phyloP scores from a whole-genome alignment of 768 basidiomycete species.

The Xerocomus potaroensis region DNA sequence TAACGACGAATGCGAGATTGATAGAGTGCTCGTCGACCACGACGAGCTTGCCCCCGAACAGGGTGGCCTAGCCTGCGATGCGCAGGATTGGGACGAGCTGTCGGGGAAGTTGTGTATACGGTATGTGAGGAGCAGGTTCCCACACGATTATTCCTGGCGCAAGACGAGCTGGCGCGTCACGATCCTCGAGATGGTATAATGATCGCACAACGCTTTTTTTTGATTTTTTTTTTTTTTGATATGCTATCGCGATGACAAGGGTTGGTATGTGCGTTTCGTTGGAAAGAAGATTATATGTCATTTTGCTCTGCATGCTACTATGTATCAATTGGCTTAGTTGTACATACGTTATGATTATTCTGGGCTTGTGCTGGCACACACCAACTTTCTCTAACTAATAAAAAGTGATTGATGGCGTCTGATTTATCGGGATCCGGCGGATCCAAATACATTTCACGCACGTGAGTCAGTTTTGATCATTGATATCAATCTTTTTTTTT shows the following conservation, averaged over 20 bases:
- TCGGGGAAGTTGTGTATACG: constrained; percentile 28
- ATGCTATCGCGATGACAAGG: background rate
- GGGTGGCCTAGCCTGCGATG: constrained; percentile 15
- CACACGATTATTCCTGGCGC: constrained; percentile 23
- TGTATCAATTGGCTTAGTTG: background rate
- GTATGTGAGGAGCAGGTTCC: constrained; percentile 18
- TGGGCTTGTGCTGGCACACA: too few relatives aligned
- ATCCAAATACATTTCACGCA: too few relatives aligned
- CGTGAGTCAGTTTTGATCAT: too few relatives aligned
- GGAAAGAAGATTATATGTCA: background rate
- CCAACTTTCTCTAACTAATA: too few relatives aligned
- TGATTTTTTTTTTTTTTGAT: background rate
- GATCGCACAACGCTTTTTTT: background rate
- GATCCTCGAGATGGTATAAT: constrained; percentile 25
- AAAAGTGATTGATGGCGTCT: too few relatives aligned
- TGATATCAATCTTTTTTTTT: too few relatives aligned
- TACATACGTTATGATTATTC: background rate
- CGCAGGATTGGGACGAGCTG: constrained; percentile 32
- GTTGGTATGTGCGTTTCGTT: background rate
- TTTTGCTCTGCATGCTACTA: background rate
- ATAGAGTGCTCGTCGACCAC: constrained; percentile 21
- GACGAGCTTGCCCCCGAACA: constrained; percentile 13
- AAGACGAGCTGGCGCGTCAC: constrained; percentile 21
- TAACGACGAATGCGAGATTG: constrained; percentile 13
- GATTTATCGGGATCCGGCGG: too few relatives aligned